A percentile compares a stretch with the other conserved stretches of the same genome.
These are phyloP conservation scores for Monosporozyma yasuniensis DNA, from an alignment of 805 yeast species.

Conservation along the genomic window DNA sequence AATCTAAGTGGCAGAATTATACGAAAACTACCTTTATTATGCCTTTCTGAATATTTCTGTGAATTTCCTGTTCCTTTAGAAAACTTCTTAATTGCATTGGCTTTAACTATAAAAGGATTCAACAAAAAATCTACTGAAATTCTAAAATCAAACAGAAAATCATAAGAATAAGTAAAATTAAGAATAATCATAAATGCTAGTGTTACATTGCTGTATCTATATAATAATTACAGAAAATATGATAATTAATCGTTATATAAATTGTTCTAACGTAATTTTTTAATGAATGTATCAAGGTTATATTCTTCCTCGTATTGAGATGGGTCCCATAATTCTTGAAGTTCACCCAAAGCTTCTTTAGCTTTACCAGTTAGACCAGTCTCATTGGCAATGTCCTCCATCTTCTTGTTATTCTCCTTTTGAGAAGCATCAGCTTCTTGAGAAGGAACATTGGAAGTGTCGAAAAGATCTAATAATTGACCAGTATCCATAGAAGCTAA, in stretches of 20 bases:
- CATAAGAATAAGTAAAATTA: not conserved
- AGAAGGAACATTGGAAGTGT: constrained; percentile 50
- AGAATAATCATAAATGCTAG: constrained; percentile 3
- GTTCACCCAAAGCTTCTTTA: constrained; percentile 76
- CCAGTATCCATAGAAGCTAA: constrained; percentile 93
- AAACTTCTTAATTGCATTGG: constrained; percentile 21
- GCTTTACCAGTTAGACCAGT: constrained; percentile 80
- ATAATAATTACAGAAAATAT: constrained; percentile 1
- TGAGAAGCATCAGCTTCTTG: constrained; percentile 30
- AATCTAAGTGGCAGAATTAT: constrained; percentile 26
- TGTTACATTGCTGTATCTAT: constrained; percentile 4
- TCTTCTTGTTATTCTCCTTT: constrained; percentile 22
- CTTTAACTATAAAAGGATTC: constrained; percentile 6
- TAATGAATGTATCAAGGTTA: constrained; percentile 85
- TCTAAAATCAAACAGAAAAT: not conserved
- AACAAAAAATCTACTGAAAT: not conserved
- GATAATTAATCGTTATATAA: not conserved
- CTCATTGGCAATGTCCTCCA: constrained; percentile 41
- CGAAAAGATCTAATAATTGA: constrained; percentile 83
- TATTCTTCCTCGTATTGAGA: constrained; percentile 95
- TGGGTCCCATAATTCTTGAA: constrained; percentile 94
- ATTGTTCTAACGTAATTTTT: constrained; percentile 46
- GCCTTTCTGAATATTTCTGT: constrained; percentile 23
- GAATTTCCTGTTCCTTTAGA: constrained; percentile 19
- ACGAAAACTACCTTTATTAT: constrained; percentile 22